Evolutionary conservation across 208 protist species (phyloP), one percentile per base, ranked within the genome.

Genomic region (Herpetomonas muscarum): DNA sequence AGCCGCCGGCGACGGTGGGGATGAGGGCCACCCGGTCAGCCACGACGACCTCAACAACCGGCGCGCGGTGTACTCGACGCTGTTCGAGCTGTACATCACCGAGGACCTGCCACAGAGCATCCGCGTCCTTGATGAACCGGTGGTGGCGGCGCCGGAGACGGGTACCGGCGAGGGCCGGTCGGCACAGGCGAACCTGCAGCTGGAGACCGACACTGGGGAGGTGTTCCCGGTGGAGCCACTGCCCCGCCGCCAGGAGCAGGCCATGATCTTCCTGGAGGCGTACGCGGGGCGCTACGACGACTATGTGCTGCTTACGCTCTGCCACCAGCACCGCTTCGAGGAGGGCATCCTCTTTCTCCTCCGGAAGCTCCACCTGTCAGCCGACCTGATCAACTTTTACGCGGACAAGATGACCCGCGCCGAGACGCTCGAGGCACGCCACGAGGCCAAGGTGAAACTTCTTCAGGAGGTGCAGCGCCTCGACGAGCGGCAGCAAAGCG

Each of bases 51-150:
- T 95, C 2, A 28, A n/a, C 39, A 28, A 44, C 19, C 25, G 6
- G 12, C 47, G 22, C 6, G 31, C 3, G 36, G 46, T 81, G 31
- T 98, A 95, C 79, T 92, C 98, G 75, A 97, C 96, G n/a, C 73
- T 98, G 0, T 67, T 98, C 10, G 96, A 98, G 64, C 65, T 98
- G n/a, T 98, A 98, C 76, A 77, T 98, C 31, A 85, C 81, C 17
- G 52, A 59, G 17, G 56, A 75, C 1, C 56, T 87, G 44, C 49
- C 46, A 13, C 57, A 65, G 19, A 29, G 34, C 58, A 63, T 65
- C 47, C 39, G 37, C 1, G 19, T 46, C 9, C 34, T 39, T 39
- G 34, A 13, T 13, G 34, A 39, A 39, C n/a, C n/a, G n/a, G n/a
- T n/a, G 34, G 34, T 13, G 13, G 13, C 34, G 34, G 13, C 34